These are phyloP conservation scores for Parachlorella kessleri DNA, from an alignment of 139 green algal species.

Conservation along the genomic window DNA sequence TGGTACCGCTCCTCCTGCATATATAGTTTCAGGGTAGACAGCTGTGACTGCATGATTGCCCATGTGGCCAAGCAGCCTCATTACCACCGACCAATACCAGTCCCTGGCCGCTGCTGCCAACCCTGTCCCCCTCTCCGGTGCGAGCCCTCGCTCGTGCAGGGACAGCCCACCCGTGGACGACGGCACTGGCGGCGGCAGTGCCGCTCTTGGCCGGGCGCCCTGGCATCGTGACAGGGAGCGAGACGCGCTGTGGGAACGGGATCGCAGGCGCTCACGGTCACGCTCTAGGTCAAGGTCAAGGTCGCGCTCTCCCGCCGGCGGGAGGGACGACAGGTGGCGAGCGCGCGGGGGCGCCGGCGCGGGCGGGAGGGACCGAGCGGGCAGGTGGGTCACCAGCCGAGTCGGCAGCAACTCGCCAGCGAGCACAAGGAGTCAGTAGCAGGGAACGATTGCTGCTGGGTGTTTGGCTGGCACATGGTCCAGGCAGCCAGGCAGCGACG, in stretches of 20 bases:
- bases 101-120: background rate
- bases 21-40: too few relatives aligned
- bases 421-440: too few relatives aligned
- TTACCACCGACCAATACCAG: background rate
- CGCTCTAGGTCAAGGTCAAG: conserved; percentile 3
- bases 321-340: background rate
- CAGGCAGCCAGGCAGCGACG: too few relatives aligned
- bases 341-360: background rate
- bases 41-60: background rate
- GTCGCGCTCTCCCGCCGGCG: background rate
- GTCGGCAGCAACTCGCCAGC: too few relatives aligned
- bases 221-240: background rate
- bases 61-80: background rate
- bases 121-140: background rate
- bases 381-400: too few relatives aligned
- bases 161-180: too few relatives aligned
- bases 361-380: too few relatives aligned
- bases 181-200: too few relatives aligned
- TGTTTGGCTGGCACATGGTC: too few relatives aligned
- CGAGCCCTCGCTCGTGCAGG: background rate
- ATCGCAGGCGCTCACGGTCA: background rate
- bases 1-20: too few relatives aligned
- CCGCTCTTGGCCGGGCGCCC: too few relatives aligned
- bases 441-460: too few relatives aligned
- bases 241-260: background rate